Conservation (phyloP, 2,329 filamentous ascomycete genomes). For the Xylariaceae sp. region DNA sequence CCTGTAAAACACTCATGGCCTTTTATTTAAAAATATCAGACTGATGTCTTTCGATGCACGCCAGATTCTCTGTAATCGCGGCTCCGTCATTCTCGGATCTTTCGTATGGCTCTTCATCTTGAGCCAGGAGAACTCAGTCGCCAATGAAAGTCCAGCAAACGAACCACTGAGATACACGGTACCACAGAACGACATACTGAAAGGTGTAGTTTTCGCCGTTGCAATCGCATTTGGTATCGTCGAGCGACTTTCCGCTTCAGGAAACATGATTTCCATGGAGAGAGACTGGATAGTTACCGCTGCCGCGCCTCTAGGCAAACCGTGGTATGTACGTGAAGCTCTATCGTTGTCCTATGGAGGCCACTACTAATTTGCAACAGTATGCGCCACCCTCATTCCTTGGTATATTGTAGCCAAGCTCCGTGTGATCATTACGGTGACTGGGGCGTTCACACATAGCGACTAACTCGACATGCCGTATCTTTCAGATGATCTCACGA, state of each 20-base stretch:
- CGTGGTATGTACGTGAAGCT: conserved; percentile 12
- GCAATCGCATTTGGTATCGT: conserved; percentile 37
- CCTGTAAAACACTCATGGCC: too few relatives aligned
- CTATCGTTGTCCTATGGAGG: too few relatives aligned
- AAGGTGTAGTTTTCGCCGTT: conserved; percentile 31
- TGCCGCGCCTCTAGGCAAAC: conserved; percentile 27
- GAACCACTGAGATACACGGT: conserved; percentile 15
- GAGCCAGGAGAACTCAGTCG: conserved; percentile 23
- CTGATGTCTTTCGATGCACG: too few relatives aligned
- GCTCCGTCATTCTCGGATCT: conserved; percentile 38
- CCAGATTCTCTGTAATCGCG: conserved; percentile 36
- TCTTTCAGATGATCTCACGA: conserved; percentile 33
- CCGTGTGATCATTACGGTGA: too few relatives aligned
- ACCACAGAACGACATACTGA: conserved; percentile 24
- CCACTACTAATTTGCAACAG: too few relatives aligned
- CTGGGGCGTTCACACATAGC: too few relatives aligned
- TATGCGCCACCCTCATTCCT: too few relatives aligned
- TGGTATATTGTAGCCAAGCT: too few relatives aligned
- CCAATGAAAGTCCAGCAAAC: neutral
- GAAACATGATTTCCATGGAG: conserved; percentile 44
- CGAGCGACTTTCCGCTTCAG: conserved; percentile 39
- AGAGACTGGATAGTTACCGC: conserved; percentile 41
- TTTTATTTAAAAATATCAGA: too few relatives aligned
- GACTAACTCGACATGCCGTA: too few relatives aligned
- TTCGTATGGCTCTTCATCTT: conserved; percentile 37